phyloP scores from a whole-genome alignment of 768 basidiomycete species.

The Nidularia pulvinata region DNA sequence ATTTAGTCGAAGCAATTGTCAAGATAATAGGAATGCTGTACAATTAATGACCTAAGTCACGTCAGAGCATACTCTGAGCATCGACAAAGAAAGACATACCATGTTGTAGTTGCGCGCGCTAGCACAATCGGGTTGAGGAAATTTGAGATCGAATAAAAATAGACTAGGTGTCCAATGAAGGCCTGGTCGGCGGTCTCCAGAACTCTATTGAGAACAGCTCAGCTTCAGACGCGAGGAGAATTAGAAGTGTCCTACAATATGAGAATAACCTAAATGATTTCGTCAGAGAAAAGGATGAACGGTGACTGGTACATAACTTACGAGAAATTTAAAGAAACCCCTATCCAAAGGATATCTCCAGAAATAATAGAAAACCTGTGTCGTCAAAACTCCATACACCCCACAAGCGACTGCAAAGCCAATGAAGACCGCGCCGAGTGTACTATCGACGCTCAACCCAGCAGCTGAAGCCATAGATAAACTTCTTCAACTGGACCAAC shows the following conservation, averaged over 20 bases:
- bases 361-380: slow-evolving; percentile 58
- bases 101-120: slow-evolving; percentile 33
- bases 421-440: slow-evolving; percentile 60
- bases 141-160: slow-evolving; percentile 53
- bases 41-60: slow-evolving; percentile 48
- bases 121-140: slow-evolving; percentile 34
- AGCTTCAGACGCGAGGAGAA: background rate
- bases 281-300: background rate
- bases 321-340: slow-evolving; percentile 44
- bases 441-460: slow-evolving; percentile 29
- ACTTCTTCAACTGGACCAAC: no score
- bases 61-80: background rate
- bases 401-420: slow-evolving; percentile 55
- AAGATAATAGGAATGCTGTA: slow-evolving; percentile 21
- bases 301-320: slow-evolving; percentile 24
- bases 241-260: slow-evolving; percentile 24
- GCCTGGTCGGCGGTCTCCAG: slow-evolving; percentile 53
- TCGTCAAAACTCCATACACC: slow-evolving; percentile 52
- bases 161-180: slow-evolving; percentile 56
- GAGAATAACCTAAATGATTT: slow-evolving; percentile 26
- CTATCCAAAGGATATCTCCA: slow-evolving; percentile 54
- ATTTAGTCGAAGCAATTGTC: background rate
- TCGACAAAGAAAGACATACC: slow-evolving; percentile 29
- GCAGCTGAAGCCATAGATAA: no score
- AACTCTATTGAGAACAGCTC: slow-evolving; percentile 10